Base-by-base conservation (phyloP, 768 basidiomycete species). In the Phanerochaete sordida region DNA sequence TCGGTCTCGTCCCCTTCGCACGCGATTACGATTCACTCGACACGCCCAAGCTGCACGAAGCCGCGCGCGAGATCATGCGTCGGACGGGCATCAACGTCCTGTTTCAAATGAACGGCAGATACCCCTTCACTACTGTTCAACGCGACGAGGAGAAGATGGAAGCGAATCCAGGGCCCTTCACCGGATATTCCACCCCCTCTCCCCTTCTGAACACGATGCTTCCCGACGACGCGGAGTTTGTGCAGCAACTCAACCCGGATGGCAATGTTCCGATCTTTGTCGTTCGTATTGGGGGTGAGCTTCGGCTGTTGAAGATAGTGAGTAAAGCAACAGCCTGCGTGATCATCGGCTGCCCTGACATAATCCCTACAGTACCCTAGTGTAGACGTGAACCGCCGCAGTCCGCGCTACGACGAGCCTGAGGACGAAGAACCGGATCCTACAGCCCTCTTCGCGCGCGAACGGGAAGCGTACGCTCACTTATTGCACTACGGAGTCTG, bases 401-500 rank as follows among this genome's bases (percentile, higher is more conserved):
- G 23, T 33, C 23, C 23, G 7, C 19, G 48, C 23, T n/a, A 24
- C 31, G 31, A 24, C 37, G 31, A 28, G 9, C 27, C n/a, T n/a
- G n/a, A 35, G 51, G 23, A 11, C 23, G 13, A n/a, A 5, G n/a
- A 13, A 19, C 35, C 9, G 53, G 6, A 35, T 13, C 21, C 37
- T 33, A 21, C 23, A 37, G 19, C 23, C 21, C 58, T 46, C 30
- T 65, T 65, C 27, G 30, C 48, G 16, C 28, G 30, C 6, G 62
- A 65, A 26, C 15, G 16, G 15, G 50, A 58, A 3, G 62, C 59
- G 2, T 65, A 65, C 30, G 62, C 58, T 1, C 58, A 63, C 31
- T 62, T 65, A 19, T 11, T 55, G 2, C 62, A 65, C 33, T 51
- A 53, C 33, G 64, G 64, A 21, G 52, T 53, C 6, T 65, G 55